These are phyloP conservation scores for Crithidia mellificae DNA, from an alignment of 208 protist genomes.

Conservation along the genomic window DNA sequence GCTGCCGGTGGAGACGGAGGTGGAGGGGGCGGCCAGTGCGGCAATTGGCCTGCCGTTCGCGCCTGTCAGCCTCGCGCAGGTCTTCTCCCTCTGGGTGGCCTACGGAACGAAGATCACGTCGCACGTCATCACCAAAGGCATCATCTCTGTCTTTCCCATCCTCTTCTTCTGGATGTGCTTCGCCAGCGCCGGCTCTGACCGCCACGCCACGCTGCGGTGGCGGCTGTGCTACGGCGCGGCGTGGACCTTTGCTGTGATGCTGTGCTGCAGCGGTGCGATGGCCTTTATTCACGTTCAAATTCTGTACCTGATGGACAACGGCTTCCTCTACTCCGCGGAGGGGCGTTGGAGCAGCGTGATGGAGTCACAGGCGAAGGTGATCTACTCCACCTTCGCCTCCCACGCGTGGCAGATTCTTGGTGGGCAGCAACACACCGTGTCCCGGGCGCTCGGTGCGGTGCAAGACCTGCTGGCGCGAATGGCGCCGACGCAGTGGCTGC, in stretches of 20 bases:
- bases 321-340: constrained; percentile 44
- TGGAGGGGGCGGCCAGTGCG: constrained; percentile 6
- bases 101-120: constrained; percentile 43
- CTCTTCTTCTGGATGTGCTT: constrained; percentile 62
- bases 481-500: constrained; percentile 22
- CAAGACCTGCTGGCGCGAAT: constrained; percentile 28
- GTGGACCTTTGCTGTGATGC: constrained; percentile 58
- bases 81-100: constrained; percentile 40
- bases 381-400: constrained; percentile 14
- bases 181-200: constrained; percentile 50
- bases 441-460: not conserved
- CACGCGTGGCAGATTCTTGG: constrained; percentile 37
- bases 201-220: constrained; percentile 40
- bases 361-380: constrained; percentile 47
- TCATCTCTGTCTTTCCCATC: constrained; percentile 53
- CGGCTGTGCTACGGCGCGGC: constrained; percentile 46
- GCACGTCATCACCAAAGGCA: constrained; percentile 49
- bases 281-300: constrained; percentile 51
- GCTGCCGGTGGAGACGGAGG: constrained; percentile 34
- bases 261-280: constrained; percentile 54
- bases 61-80: constrained; percentile 12
- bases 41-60: not conserved
- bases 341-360: constrained; percentile 62
- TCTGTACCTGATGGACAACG: constrained; percentile 53
- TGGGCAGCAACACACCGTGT: constrained; percentile 17